A percentile compares a stretch with the other conserved stretches of the same genome.
Evolutionary conservation across 2,329 filamentous ascomycete genomes (phyloP).

Genomic region (Neurospora crassa): DNA sequence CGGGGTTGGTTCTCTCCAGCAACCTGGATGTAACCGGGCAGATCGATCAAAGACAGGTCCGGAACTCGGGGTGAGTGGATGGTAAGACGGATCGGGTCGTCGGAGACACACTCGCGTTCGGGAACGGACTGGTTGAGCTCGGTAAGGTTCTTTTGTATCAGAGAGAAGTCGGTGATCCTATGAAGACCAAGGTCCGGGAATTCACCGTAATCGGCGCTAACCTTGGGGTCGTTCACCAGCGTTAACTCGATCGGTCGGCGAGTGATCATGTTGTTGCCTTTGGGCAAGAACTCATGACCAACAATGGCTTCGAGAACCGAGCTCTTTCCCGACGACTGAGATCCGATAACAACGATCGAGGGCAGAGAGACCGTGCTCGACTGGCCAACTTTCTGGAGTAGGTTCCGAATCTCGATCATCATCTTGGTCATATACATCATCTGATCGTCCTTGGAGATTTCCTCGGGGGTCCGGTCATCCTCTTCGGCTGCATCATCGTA

Average conservation of each 20-base stretch:
- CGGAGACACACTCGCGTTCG: constrained; percentile 82
- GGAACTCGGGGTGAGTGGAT: constrained; percentile 95
- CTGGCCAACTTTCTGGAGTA: constrained; percentile 86
- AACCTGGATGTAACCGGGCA: constrained; percentile 96
- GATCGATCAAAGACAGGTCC: constrained; percentile 88
- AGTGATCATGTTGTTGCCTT: constrained; percentile 98
- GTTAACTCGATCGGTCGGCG: constrained; percentile 92
- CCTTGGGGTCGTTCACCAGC: constrained; percentile 85
- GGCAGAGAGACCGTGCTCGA: constrained; percentile 80
- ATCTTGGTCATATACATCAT: constrained; percentile 99
- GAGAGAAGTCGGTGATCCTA: constrained; percentile 83
- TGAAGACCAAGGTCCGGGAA: constrained; percentile 86
- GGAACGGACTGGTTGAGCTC: constrained; percentile 92
- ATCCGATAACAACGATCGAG: constrained; percentile 98
- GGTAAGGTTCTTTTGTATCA: constrained; percentile 87
- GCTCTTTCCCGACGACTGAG: constrained; percentile 96
- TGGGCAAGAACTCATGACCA: constrained; percentile 93
- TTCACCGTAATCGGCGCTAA: constrained; percentile 84
- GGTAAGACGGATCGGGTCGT: constrained; percentile 91
- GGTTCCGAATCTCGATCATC: constrained; percentile 97
- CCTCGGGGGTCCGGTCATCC: constrained; percentile 49
- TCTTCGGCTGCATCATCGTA: constrained; percentile 62
- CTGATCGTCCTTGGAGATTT: constrained; percentile 79
- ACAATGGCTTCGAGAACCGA: constrained; percentile 96
- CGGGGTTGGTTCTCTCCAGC: constrained; percentile 82